Conservation (phyloP, 805 yeast genomes). For the Candida coquimbonensis region DNA sequence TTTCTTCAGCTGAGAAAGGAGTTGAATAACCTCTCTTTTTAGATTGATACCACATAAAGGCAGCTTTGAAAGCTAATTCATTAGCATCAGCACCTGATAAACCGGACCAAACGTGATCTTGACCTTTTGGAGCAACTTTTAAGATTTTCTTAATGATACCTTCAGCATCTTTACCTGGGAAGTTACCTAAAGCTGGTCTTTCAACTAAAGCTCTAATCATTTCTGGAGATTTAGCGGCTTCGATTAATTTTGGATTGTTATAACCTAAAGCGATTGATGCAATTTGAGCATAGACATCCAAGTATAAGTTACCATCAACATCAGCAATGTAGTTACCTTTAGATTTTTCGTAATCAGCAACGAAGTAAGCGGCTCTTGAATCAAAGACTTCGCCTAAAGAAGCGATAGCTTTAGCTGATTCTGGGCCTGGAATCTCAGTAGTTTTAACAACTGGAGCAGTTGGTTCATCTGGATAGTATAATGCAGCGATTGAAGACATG, state of each 20-base stretch:
- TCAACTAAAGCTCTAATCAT: slow-evolving; percentile 70
- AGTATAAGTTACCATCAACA: slow-evolving; percentile 66
- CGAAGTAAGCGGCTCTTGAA: slow-evolving; percentile 64
- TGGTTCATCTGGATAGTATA: slow-evolving; percentile 80
- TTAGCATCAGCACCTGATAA: slow-evolving; percentile 85
- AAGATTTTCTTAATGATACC: slow-evolving; percentile 41
- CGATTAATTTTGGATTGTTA: slow-evolving; percentile 70
- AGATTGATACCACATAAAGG: slow-evolving; percentile 72
- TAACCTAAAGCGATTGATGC: slow-evolving; percentile 83
- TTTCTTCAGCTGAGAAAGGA: slow-evolving; percentile 65
- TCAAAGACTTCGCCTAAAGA: slow-evolving; percentile 60
- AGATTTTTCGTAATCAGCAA: slow-evolving; percentile 71
- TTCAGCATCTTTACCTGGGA: slow-evolving; percentile 63
- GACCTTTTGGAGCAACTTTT: slow-evolving; percentile 74
- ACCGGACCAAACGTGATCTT: slow-evolving; percentile 69
- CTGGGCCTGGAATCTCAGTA: slow-evolving; percentile 71
- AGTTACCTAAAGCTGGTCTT: slow-evolving; percentile 81
- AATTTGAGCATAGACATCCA: slow-evolving; percentile 78
- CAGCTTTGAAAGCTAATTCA: slow-evolving; percentile 85
- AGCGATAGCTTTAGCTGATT: slow-evolving; percentile 43
- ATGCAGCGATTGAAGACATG: slow-evolving; percentile 42
- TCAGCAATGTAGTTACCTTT: slow-evolving; percentile 75
- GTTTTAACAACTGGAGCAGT: slow-evolving; percentile 54
- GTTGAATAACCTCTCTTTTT: slow-evolving; percentile 55
- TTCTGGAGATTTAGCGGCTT: slow-evolving; percentile 61